Evolutionary conservation across 2,329 filamentous ascomycete genomes (phyloP), one percentile per base, ranked within the genome.

Genomic region (Colletotrichum cereale): DNA sequence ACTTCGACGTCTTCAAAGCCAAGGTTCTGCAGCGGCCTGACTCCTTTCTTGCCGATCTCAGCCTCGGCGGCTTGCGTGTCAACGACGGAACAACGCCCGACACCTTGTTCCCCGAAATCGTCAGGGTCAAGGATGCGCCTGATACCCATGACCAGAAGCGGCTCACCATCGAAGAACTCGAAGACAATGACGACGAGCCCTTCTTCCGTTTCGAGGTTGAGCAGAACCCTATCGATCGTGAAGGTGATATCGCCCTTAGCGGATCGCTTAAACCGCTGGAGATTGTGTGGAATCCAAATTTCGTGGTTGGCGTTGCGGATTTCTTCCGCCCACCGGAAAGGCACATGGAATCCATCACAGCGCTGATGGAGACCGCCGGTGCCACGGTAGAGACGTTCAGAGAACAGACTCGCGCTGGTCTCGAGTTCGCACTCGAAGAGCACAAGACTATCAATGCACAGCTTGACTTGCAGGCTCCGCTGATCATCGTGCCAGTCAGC

Each of bases 361-460:
- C 96, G 2, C 87, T 99, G 67, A 94, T 99, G 91, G 97, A 99
- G 81, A 94, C 92, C 57, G 96, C 96, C 6, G 95, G 96, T 31
- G 96, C 96, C 2, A 99, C 96, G 0, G 96, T 99, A 0, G 96
- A 99, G 81, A 96, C 95, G 10, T 86, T 99, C 70, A 90, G 97
- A 42, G 95, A 98, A 80, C 97, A 99, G 83, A 99, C 97, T 5
- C 90, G 97, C 79, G 96, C 96, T 61, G 96, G 96, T 34, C 88
- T 99, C 42, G 95, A 99, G 81, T 99, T 98, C 82, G 97, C 96
- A 0, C 85, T 99, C 3, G 93, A 98, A 77, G 97, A 99, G 79
- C 96, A 99, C 86, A 98, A 97, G 85, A 98, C 96, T 2, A 92
- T 99, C 79, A 97, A 99, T 77, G 96, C 96, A 18, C 94, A 98